phyloP scores from a whole-genome alignment of 352 stramenopile genomes.

The Discostella stelligera region DNA sequence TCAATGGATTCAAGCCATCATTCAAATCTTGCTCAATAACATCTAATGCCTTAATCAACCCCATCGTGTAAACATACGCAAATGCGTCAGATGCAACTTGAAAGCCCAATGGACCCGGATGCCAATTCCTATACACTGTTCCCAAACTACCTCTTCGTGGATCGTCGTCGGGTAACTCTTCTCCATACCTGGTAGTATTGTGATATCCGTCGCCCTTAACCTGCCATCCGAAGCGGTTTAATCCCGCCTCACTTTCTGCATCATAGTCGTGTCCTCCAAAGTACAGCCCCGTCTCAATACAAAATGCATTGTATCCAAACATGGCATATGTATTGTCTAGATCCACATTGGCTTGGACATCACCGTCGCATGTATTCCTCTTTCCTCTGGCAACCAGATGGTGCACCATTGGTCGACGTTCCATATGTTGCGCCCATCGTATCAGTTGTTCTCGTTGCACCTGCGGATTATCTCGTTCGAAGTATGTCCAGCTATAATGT shows the following conservation, averaged over 20 bases:
- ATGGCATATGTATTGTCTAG: conserved; percentile 28
- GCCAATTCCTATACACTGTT: conserved; percentile 47
- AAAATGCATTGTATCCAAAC: conserved; percentile 56
- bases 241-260: conserved; percentile 30
- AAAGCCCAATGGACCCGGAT: conserved; percentile 51
- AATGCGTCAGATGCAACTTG: conserved; percentile 50
- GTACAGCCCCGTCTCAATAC: conserved; percentile 35
- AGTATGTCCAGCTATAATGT: conserved; percentile 57
- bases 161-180: conserved; percentile 27
- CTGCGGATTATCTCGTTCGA: conserved; percentile 24
- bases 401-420: conserved; percentile 39
- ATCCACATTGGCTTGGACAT: conserved; percentile 7
- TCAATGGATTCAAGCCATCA: conserved; percentile 22
- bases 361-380: conserved; percentile 22
- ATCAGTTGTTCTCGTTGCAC: conserved; percentile 38
- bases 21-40: conserved; percentile 47
- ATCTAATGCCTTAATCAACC: conserved; percentile 47
- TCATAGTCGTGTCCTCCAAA: conserved; percentile 54
- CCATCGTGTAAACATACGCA: conserved; percentile 52
- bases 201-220: conserved; percentile 53
- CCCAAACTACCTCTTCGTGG: conserved; percentile 37
- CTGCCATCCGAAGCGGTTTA: conserved; percentile 42
- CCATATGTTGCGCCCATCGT: conserved; percentile 49
- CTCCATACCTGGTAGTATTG: conserved; percentile 48
- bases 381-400: conserved; percentile 28